Evolutionary conservation across 768 basidiomycete species (phyloP).

Genomic region (Tricholoma hemisulphureum): DNA sequence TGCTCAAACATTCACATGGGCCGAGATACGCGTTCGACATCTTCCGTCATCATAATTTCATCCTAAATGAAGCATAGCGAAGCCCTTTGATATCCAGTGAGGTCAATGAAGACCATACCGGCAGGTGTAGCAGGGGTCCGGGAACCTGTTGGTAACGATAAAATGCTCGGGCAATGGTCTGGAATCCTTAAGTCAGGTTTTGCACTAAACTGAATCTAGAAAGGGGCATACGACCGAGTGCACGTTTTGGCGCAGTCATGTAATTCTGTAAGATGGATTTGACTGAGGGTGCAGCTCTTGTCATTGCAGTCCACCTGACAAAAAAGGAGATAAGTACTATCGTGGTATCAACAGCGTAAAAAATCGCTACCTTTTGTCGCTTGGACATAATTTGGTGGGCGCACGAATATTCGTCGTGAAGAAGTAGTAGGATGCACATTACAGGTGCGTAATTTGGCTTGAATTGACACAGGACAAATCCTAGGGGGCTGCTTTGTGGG

Average conservation of each 20-base stretch:
- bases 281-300: slow-evolving; percentile 39
- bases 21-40: neutral
- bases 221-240: slow-evolving; percentile 31
- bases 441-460: neutral
- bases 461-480: neutral
- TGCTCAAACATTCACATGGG: neutral
- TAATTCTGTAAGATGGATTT: slow-evolving; percentile 23
- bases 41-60: neutral
- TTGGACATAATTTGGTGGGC: slow-evolving; percentile 26
- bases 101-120: neutral
- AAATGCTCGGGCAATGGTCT: neutral
- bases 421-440: slow-evolving; percentile 33
- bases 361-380: slow-evolving; percentile 34
- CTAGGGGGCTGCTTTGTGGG: neutral
- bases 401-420: slow-evolving; percentile 34
- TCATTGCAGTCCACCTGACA: slow-evolving; percentile 50
- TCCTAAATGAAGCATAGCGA: neutral
- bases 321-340: neutral
- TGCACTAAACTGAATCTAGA: neutral
- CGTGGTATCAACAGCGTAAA: neutral
- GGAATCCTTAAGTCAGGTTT: neutral
- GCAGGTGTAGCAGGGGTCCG: neutral
- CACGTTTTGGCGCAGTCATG: slow-evolving; percentile 42
- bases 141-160: neutral
- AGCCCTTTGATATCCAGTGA: neutral